phyloP scores from a whole-genome alignment of 805 yeast genomes.

The Scheffersomyces lignosus region DNA sequence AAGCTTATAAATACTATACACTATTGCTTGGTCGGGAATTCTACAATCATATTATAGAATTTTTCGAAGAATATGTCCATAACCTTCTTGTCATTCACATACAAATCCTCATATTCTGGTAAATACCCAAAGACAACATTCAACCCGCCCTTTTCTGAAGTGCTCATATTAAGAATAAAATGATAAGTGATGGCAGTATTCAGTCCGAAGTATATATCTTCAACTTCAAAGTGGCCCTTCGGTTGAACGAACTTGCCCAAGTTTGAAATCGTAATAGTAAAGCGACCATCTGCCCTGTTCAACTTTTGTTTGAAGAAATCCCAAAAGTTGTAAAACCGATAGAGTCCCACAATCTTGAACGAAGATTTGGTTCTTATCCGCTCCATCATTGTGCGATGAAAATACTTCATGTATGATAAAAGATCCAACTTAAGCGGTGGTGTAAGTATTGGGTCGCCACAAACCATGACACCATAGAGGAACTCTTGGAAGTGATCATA shows the following conservation, averaged over 20 bases:
- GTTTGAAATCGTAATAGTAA: conserved; percentile 9
- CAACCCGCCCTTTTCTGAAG: conserved; percentile 9
- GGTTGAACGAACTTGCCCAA: conserved; percentile 8
- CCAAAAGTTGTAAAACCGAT: conserved; percentile 5
- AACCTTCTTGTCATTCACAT: conserved; percentile 1
- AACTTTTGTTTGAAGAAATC: conserved; percentile 1
- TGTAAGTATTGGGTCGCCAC: not conserved
- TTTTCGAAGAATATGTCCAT: conserved; percentile 9
- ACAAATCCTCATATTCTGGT: conserved; percentile 7
- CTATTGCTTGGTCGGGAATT: not conserved
- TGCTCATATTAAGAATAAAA: conserved; percentile 10
- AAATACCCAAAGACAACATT: conserved; percentile 7
- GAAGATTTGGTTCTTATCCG: conserved; percentile 2
- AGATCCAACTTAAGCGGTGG: not conserved
- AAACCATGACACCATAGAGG: conserved; percentile 2
- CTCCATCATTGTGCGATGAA: conserved; percentile 2
- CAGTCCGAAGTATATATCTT: conserved; percentile 10
- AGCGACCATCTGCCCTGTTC: conserved; percentile 2
- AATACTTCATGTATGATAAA: conserved; percentile 1
- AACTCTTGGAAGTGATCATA: not conserved
- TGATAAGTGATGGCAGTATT: conserved; percentile 7
- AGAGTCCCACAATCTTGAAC: conserved; percentile 4
- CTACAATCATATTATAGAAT: conserved; percentile 3
- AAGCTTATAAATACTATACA: too few relatives aligned
- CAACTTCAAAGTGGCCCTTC: not conserved